Conservation (phyloP, 202 grass and related monocot genomes). For the Setaria italica region DNA sequence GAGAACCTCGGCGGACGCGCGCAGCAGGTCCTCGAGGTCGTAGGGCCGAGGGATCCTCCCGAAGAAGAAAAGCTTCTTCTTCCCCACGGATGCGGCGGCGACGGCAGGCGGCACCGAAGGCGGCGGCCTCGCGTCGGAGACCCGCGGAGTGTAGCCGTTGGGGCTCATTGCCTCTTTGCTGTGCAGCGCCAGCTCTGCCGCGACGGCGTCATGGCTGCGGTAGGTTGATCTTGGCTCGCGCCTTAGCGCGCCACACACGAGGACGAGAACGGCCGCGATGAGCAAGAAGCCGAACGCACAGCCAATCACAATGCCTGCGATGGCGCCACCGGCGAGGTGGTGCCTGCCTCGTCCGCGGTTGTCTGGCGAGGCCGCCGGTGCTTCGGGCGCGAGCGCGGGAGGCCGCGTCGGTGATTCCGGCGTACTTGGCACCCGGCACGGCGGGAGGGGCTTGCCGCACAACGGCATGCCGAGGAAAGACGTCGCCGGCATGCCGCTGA, state of each 20-base stretch:
- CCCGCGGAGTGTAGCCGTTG: conserved; percentile 45
- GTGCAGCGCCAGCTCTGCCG: conserved; percentile 64
- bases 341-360: neutral
- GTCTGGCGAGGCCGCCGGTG: neutral
- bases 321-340: conserved; percentile 58
- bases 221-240: conserved; percentile 21
- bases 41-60: conserved; percentile 59
- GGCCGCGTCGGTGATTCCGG: conserved; percentile 18
- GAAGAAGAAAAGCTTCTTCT: conserved; percentile 81
- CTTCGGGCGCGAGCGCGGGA: neutral
- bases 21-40: conserved; percentile 87
- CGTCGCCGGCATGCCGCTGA: conserved; percentile 49
- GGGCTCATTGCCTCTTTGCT: conserved; percentile 71
- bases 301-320: conserved; percentile 72
- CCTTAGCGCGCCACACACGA: conserved; percentile 33
- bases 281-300: conserved; percentile 46
- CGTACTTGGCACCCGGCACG: conserved; percentile 38
- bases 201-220: conserved; percentile 44
- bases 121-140: conserved; percentile 28
- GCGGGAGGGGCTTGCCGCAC: conserved; percentile 68
- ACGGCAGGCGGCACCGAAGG: neutral
- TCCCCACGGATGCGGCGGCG: conserved; percentile 9
- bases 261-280: conserved; percentile 42
- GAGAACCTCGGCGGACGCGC: conserved; percentile 85
- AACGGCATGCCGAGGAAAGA: conserved; percentile 73